Base-by-base conservation (phyloP, 306 rosid genomes). In the Lathyrus tuberosus region DNA sequence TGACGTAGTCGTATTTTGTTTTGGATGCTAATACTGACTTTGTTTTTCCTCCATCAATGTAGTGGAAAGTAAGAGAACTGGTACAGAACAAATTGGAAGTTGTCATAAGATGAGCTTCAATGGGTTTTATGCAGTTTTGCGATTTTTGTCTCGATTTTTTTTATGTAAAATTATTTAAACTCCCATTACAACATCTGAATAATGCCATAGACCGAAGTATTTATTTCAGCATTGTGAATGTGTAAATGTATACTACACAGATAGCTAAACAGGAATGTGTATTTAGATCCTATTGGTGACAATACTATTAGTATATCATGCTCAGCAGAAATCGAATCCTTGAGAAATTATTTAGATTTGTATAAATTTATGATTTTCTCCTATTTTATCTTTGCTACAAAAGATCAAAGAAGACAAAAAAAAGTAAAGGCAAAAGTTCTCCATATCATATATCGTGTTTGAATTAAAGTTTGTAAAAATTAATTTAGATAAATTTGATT, bases 11-110 rank as follows among this genome's bases (percentile, higher is more conserved):
- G 24, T 57, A 30, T 48, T 62, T 73, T 51, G 22, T 72, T 73
- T 70, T 58, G 37, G 17, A 43, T 58, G 42, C 54, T 38, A 26
- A 2, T 26, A 26, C 52, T 57, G 40, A 74, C 40, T 9, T 11
- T 49, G 10, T 42, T n/a, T 18, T 18, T 56, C 22, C 35, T n/a
- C 4, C 42, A 42, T 72, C 52, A 70, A 76, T 72, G 86, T 83
- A 85, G 89, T 82, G 84, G 86, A 79, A 82, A 70, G 89, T 85
- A 62, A 79, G 89, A 71, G 84, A 85, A 38, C 84, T 73, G 63
- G 84, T 67, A 73, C 75, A 82, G 77, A 77, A 6, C 77, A 85
- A 76, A 76, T 43, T 85, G 70, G 83, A 82, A 5, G 84, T 85
- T 79, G 80, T 58, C 67, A 31, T 85, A 2, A 71, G 89, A 79